phyloP scores from a whole-genome alignment of 345 rosid species.

The Pistacia integerrima region DNA sequence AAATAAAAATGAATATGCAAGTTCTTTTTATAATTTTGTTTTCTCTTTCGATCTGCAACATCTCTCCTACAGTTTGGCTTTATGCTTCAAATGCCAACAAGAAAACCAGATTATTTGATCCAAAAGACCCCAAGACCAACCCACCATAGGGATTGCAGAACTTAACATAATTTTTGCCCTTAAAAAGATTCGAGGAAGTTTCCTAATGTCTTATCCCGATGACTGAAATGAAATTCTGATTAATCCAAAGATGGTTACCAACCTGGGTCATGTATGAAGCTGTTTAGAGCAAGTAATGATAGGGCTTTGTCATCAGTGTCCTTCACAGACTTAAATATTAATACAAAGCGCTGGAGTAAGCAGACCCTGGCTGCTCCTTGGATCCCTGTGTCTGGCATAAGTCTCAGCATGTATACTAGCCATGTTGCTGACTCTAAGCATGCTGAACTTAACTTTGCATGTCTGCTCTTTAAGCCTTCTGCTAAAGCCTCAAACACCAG shows the following conservation, averaged over 20 bases:
- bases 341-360: constrained; percentile 56
- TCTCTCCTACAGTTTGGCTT: not conserved
- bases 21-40: not conserved
- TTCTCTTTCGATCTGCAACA: not conserved
- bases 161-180: not conserved
- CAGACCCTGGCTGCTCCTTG: constrained; percentile 64
- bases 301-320: constrained; percentile 58
- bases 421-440: constrained; percentile 63
- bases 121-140: not conserved
- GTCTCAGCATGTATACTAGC: constrained; percentile 55
- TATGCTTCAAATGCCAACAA: constrained; percentile 3
- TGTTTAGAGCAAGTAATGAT: constrained; percentile 61
- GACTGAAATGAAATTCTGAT: not conserved
- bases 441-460: constrained; percentile 41
- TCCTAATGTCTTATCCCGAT: not conserved
- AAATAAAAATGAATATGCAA: not conserved
- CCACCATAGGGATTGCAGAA: not conserved
- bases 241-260: constrained; percentile 13
- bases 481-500: constrained; percentile 66
- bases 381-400: constrained; percentile 68
- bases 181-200: not conserved
- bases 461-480: constrained; percentile 59
- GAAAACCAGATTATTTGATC: not conserved
- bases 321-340: constrained; percentile 50
- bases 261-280: constrained; percentile 64